These are phyloP conservation scores for Diutina neorugosa DNA, from an alignment of 1,139 yeast species.

Conservation along the genomic window DNA sequence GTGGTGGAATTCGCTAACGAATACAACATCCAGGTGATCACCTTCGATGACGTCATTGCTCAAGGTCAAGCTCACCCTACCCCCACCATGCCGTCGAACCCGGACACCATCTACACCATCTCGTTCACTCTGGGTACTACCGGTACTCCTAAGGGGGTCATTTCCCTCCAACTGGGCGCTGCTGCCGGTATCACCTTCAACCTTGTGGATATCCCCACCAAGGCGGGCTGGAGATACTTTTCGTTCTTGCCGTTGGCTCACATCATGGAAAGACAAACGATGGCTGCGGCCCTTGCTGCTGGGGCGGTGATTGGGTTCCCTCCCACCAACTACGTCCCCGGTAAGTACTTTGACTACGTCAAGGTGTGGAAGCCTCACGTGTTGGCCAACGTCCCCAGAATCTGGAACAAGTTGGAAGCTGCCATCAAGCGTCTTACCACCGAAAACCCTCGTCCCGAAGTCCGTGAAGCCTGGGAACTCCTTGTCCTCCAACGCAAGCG, in stretches of 20 bases:
- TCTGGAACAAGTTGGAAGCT: constrained; percentile 24
- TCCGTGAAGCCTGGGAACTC: background rate
- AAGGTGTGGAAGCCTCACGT: constrained; percentile 19
- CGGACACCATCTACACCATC: constrained; percentile 22
- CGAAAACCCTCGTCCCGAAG: background rate
- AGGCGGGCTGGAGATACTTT: constrained; percentile 12
- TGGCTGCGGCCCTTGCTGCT: constrained; percentile 8
- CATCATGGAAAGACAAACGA: constrained; percentile 23
- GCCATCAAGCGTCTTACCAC: constrained; percentile 8
- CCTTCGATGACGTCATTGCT: background rate
- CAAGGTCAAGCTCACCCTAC: background rate
- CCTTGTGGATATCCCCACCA: constrained; percentile 7
- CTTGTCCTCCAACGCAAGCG: constrained; percentile 1
- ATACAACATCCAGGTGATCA: constrained; percentile 6
- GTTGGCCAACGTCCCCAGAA: constrained; percentile 27
- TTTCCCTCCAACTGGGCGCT: constrained; percentile 19
- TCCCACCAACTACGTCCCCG: constrained; percentile 13
- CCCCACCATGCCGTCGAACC: constrained; percentile 13
- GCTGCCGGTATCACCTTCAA: constrained; percentile 17
- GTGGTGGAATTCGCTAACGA: constrained; percentile 9
- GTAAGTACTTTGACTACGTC: constrained; percentile 11
- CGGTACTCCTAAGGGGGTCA: constrained; percentile 31
- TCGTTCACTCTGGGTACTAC: constrained; percentile 34
- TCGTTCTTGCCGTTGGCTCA: constrained; percentile 29
- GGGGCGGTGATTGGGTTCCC: constrained; percentile 15